A percentile compares a stretch with the other conserved stretches of the same genome.
Evolutionary conservation across 202 grass and related monocot species (phyloP).

Genomic region (Setaria viridis): DNA sequence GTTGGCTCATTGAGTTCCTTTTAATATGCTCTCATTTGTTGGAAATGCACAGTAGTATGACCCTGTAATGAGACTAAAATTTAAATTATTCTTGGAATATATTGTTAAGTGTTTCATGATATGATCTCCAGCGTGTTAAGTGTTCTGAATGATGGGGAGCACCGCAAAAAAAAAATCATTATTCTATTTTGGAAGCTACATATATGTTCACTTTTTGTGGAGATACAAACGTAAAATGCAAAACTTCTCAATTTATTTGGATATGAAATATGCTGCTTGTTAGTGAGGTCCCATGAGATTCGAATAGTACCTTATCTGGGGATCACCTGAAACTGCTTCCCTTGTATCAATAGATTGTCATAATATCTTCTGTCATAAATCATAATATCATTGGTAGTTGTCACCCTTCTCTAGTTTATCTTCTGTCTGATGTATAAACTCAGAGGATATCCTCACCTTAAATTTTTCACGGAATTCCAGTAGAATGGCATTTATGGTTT

Average conservation of each 20-base stretch:
- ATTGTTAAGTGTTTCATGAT: slow-evolving; percentile 15
- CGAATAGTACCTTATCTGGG: slow-evolving; percentile 7
- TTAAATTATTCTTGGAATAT: slow-evolving; percentile 8
- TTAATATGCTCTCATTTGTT: slow-evolving; percentile 29
- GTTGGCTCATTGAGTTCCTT: background rate
- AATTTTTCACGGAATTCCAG: slow-evolving; percentile 8
- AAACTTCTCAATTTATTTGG: background rate
- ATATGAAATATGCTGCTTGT: slow-evolving; percentile 1
- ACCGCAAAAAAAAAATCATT: background rate
- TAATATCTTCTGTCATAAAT: background rate
- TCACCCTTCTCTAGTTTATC: slow-evolving; percentile 16
- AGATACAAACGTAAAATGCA: background rate
- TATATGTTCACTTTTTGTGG: background rate
- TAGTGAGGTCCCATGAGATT: slow-evolving; percentile 1
- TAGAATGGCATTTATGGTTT: slow-evolving; percentile 29
- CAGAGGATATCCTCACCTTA: slow-evolving; percentile 4
- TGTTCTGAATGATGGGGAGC: background rate
- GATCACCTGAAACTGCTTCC: slow-evolving; percentile 10
- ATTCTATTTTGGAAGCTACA: slow-evolving; percentile 2
- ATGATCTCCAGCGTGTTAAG: background rate
- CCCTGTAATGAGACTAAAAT: background rate
- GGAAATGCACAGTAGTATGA: slow-evolving; percentile 1
- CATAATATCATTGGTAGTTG: slow-evolving; percentile 6
- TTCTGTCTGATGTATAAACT: slow-evolving; percentile 8
- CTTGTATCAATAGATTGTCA: slow-evolving; percentile 9